These are phyloP conservation scores for Globisporangium uncinulatum DNA, from an alignment of 352 stramenopile species.

Conservation along the genomic window DNA sequence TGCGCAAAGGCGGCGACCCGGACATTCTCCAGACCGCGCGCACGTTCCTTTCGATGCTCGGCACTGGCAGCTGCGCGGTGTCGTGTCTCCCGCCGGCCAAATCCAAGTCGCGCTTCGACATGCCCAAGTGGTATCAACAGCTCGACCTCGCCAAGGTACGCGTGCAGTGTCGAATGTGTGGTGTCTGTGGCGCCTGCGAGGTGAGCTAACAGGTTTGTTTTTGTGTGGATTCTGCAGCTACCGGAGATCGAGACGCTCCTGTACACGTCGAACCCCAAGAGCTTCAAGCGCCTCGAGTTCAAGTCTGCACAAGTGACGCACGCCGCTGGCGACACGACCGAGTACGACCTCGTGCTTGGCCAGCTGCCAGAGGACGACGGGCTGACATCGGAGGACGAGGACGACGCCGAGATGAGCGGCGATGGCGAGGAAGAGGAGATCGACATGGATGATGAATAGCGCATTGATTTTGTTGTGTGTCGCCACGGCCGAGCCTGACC, in stretches of 20 bases:
- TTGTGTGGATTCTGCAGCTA: conserved; percentile 22
- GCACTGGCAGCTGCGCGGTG: conserved; percentile 49
- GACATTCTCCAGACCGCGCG: conserved; percentile 93
- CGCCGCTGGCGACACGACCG: conserved; percentile 62
- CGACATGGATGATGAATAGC: conserved; percentile 30
- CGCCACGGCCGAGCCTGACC: neutral
- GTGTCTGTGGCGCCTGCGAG: neutral
- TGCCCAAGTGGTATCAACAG: conserved; percentile 58
- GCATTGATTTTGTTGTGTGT: neutral
- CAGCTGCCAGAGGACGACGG: conserved; percentile 72
- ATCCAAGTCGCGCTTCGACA: conserved; percentile 81
- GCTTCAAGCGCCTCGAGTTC: conserved; percentile 55
- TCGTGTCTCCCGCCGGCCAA: conserved; percentile 64
- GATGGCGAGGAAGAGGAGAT: conserved; percentile 34
- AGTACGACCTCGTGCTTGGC: conserved; percentile 82
- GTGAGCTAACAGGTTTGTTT: conserved; percentile 5
- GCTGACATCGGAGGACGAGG: conserved; percentile 57
- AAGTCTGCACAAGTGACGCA: conserved; percentile 40
- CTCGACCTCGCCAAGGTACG: conserved; percentile 51
- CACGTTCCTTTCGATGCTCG: conserved; percentile 74
- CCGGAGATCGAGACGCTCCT: conserved; percentile 43
- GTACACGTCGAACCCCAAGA: conserved; percentile 53
- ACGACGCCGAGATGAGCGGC: conserved; percentile 31
- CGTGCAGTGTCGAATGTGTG: neutral
- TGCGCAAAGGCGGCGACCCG: conserved; percentile 95